Evolutionary conservation across 129 eudicot genomes (phyloP).

Genomic region (Logfia minima): DNA sequence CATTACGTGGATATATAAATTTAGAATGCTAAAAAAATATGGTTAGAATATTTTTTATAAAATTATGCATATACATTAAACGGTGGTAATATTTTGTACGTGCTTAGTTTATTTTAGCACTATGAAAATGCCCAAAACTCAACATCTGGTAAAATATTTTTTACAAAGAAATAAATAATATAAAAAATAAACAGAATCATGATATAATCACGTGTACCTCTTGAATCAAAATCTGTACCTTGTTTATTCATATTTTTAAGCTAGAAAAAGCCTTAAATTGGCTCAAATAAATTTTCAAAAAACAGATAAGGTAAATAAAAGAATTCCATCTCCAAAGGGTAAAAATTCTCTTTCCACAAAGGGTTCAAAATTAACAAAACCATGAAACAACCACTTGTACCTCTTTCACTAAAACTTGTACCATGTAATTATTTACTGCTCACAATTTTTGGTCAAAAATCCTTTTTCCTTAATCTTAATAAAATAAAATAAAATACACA

Average conservation of each 20-base stretch:
- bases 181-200: background rate
- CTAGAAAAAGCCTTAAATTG: background rate
- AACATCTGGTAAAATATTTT: background rate
- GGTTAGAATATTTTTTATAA: too few relatives aligned
- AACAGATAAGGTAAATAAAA: background rate
- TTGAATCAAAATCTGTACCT: conserved; percentile 7
- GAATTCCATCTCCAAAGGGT: background rate
- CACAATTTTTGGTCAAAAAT: background rate
- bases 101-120: too few relatives aligned
- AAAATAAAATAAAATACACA: conserved; percentile 10
- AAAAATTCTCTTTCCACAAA: background rate
- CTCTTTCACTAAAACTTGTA: conserved; percentile 16
- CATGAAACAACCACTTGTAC: conserved; percentile 11
- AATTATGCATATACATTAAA: too few relatives aligned
- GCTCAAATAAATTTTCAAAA: background rate
- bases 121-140: background rate
- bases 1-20: background rate
- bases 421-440: background rate
- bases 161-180: background rate
- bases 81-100: too few relatives aligned
- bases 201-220: background rate
- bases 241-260: background rate
- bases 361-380: background rate
- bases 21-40: background rate
- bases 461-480: background rate